Percentiles rank a stretch among this genome's conserved stretches.
Conservation (phyloP, 2,329 filamentous ascomycete species). For the Neospermospora avenae region DNA sequence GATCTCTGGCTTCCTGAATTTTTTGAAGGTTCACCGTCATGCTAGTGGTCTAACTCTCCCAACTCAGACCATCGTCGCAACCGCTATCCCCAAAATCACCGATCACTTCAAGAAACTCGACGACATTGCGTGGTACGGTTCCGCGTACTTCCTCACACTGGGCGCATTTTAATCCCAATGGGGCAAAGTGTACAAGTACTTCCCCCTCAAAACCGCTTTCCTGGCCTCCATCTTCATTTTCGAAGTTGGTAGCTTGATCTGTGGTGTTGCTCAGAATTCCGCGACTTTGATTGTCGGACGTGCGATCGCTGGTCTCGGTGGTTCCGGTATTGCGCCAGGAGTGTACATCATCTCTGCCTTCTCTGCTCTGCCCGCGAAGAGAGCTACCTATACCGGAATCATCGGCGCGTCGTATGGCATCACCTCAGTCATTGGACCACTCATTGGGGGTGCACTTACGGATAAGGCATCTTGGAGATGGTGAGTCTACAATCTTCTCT, state of each 20-base stretch:
- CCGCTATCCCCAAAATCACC: conserved; percentile 55
- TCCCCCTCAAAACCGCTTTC: conserved; percentile 34
- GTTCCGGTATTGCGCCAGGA: conserved; percentile 37
- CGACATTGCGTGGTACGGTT: conserved; percentile 55
- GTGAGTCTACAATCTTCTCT: conserved; percentile 41
- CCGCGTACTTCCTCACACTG: conserved; percentile 50
- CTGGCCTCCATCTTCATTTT: conserved; percentile 36
- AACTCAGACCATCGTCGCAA: conserved; percentile 50
- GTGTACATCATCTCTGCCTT: conserved; percentile 45
- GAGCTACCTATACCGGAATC: conserved; percentile 37
- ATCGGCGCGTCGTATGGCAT: conserved; percentile 34
- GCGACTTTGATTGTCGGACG: conserved; percentile 37
- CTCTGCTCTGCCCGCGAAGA: conserved; percentile 32
- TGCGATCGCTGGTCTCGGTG: conserved; percentile 36
- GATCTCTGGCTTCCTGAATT: not conserved
- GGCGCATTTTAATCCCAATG: conserved; percentile 35
- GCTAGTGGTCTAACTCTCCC: not conserved
- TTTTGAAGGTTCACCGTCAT: not conserved
- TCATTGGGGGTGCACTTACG: conserved; percentile 38
- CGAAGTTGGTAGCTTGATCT: conserved; percentile 38
- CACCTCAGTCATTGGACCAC: conserved; percentile 33
- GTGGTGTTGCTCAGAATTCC: conserved; percentile 37
- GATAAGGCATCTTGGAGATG: conserved; percentile 38
- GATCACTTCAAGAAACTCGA: conserved; percentile 47
- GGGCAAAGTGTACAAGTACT: conserved; percentile 36